These are phyloP conservation scores for Psilocybe subaeruginosa DNA, from an alignment of 768 basidiomycete species.

Conservation along the genomic window DNA sequence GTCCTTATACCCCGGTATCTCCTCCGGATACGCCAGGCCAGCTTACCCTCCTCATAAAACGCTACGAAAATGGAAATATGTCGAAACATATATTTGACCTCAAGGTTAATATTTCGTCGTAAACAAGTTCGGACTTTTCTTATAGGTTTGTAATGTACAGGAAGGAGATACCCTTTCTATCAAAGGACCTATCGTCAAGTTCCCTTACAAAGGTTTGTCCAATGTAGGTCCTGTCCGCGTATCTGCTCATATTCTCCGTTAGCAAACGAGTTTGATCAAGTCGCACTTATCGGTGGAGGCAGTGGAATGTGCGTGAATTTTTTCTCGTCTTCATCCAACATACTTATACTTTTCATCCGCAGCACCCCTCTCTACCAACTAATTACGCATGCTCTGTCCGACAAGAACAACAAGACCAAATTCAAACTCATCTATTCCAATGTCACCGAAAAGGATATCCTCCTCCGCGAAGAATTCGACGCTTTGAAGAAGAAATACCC, in stretches of 20 bases:
- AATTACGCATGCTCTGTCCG: constrained; percentile 69
- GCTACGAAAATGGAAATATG: constrained; percentile 79
- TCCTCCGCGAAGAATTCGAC: constrained; percentile 81
- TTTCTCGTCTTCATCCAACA: constrained; percentile 1
- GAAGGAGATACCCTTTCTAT: constrained; percentile 82
- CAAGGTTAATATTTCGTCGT: constrained; percentile 41
- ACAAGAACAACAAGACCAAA: constrained; percentile 86
- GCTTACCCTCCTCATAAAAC: constrained; percentile 83
- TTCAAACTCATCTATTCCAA: constrained; percentile 94
- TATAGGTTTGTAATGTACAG: constrained; percentile 22
- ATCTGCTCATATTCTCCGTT: constrained; percentile 9
- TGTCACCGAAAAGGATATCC: constrained; percentile 87
- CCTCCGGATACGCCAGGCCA: constrained; percentile 74
- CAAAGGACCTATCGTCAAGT: constrained; percentile 92
- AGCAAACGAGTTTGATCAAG: constrained; percentile 85
- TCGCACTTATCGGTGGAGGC: constrained; percentile 92
- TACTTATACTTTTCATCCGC: constrained; percentile 12
- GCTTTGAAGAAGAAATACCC: constrained; percentile 69
- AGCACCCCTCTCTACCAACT: constrained; percentile 89
- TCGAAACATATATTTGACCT: constrained; percentile 83
- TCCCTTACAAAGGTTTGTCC: constrained; percentile 74
- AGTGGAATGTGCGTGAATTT: constrained; percentile 75
- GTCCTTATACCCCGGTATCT: constrained; percentile 95
- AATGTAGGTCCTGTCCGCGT: background rate
- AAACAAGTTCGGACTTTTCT: constrained; percentile 4